A percentile compares a stretch with the other conserved stretches of the same genome.
phyloP scores from a whole-genome alignment of 441 rosid species.

The Kokia cookei region DNA sequence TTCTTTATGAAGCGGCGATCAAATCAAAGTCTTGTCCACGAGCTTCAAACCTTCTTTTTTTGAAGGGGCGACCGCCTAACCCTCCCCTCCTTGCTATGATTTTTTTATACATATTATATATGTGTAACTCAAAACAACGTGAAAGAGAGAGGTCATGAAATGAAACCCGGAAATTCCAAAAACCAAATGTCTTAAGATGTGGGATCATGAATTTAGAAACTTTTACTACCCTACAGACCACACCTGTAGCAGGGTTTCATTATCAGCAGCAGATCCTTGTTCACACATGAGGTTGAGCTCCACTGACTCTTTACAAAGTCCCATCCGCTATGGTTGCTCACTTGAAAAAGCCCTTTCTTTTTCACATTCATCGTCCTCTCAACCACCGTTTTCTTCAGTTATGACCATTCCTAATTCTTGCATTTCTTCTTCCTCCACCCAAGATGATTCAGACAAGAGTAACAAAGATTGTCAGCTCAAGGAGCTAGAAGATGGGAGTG shows the following conservation, averaged over 20 bases:
- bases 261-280: constrained; percentile 17
- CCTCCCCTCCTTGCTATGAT: background rate
- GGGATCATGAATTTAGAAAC: constrained; percentile 39
- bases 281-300: constrained; percentile 32
- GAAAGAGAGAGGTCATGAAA: background rate
- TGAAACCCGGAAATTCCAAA: constrained; percentile 23
- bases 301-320: constrained; percentile 52
- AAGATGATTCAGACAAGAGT: constrained; percentile 42
- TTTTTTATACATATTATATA: background rate
- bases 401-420: constrained; percentile 43
- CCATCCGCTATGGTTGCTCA: constrained; percentile 46
- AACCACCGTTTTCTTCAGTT: constrained; percentile 34
- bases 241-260: constrained; percentile 13
- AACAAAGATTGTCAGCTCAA: constrained; percentile 23
- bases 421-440: constrained; percentile 64
- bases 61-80: background rate
- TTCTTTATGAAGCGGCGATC: constrained; percentile 26
- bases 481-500: constrained; percentile 31
- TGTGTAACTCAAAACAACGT: constrained; percentile 9
- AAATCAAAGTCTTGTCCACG: constrained; percentile 9
- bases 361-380: constrained; percentile 30
- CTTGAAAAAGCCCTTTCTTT: constrained; percentile 50
- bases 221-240: constrained; percentile 22
- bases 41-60: constrained; percentile 16
- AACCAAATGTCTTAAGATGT: constrained; percentile 26